Evolutionary conservation across 1,284 basidiomycete genomes (phyloP), one percentile per base, ranked within the genome.

Genomic region (Ganoderma boninense): DNA sequence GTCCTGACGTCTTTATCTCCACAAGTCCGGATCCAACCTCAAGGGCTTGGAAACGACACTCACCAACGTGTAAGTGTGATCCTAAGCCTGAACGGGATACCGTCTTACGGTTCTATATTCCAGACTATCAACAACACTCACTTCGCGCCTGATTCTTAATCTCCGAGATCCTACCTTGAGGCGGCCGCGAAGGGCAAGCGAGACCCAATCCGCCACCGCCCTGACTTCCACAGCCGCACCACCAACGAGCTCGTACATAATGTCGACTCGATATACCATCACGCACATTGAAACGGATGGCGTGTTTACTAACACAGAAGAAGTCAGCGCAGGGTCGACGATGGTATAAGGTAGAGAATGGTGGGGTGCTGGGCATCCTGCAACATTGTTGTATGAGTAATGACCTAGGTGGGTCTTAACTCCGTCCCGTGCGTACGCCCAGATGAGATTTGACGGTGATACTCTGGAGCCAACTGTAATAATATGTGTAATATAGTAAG

Each of bases 41-140:
- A 71, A 73, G 40, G 71, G 70, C 10, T 64, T 71, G 20, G 73
- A 71, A 7, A 63, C 75, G 0, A 74, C 70, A 13, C 63, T 71
- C 8, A 75, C 75, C 14, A 79, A 79, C 52, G 76, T 77, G 77
- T 79, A 61, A 64, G 77, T 26, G 4, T 26, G 23, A 26, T 13
- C 23, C 74, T 44, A 38, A 2, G 38, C 23, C 23, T 29, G 63
- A 14, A n/a, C 40, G 16, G 2, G 38, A 18, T 2, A 49, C 4
- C 38, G 7, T 14, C n/a, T 64, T 13, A 56, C 54, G 18, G 20
- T 42, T 2, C 11, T 14, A n/a, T 7, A 18, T 29, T 5, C n/a
- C 49, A 74, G 73, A 7, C 44, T 76, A 2, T 71, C 75, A 13
- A 72, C 70, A 18, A 72, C 69, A 2, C 64, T 76, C 14, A 71